Percentiles rank a stretch among this genome's conserved stretches.
These are phyloP conservation scores for Phytophthora ohioensis DNA, from an alignment of 352 stramenopile genomes.

Conservation along the genomic window DNA sequence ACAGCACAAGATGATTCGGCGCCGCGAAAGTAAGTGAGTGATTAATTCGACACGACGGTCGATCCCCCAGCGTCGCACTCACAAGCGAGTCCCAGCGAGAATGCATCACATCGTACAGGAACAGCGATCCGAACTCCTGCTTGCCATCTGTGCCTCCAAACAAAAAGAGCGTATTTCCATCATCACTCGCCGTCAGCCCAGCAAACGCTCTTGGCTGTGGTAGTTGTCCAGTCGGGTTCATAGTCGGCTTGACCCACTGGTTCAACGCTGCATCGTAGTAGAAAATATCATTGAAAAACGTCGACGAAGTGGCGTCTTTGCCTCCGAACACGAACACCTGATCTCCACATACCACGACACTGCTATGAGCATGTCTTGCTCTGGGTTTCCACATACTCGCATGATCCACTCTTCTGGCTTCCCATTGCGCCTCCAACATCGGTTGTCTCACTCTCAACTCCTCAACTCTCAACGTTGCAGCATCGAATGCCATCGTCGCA, in stretches of 20 bases:
- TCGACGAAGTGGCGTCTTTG: constrained; percentile 55
- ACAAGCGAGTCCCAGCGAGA: constrained; percentile 68
- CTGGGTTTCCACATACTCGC: constrained; percentile 68
- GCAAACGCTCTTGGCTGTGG: constrained; percentile 63
- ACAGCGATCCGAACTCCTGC: constrained; percentile 67
- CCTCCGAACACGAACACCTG: constrained; percentile 79
- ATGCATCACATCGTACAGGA: constrained; percentile 58
- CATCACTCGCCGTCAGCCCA: constrained; percentile 52
- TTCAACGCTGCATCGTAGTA: constrained; percentile 74
- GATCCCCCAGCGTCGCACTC: constrained; percentile 41
- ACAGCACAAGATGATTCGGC: constrained; percentile 63
- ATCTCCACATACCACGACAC: constrained; percentile 65
- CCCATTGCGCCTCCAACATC: constrained; percentile 64
- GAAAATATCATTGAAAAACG: constrained; percentile 80
- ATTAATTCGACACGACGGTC: constrained; percentile 63
- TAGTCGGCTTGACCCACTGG: constrained; percentile 57
- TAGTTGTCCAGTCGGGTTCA: constrained; percentile 37
- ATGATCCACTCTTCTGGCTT: constrained; percentile 38
- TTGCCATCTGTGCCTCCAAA: constrained; percentile 68
- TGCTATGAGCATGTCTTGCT: constrained; percentile 69
- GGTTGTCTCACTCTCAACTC: constrained; percentile 66
- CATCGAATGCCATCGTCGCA: constrained; percentile 50
- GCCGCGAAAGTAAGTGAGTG: constrained; percentile 65
- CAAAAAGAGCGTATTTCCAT: constrained; percentile 67
- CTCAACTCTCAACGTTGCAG: constrained; percentile 62